Evolutionary conservation across 371 early-diverging fungal species (phyloP), one percentile per base, ranked within the genome.

Genomic region (Saksenaea oblongispora): DNA sequence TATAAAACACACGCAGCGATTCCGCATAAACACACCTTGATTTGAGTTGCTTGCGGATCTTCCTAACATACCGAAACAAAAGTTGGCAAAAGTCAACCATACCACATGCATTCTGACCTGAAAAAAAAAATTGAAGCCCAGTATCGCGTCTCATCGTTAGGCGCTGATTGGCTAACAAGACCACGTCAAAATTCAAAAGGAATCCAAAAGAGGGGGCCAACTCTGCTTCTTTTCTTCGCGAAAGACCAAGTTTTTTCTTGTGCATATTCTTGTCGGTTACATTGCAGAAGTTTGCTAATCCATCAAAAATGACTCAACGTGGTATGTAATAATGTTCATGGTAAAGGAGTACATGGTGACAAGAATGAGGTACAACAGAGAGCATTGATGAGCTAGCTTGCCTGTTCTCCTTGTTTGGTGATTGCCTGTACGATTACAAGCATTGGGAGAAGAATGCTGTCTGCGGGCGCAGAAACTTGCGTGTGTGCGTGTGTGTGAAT

Each of bases 131-230:
- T 31, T 31, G 31, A 31, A 47, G n/a, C 3, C 22, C n/a, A 47
- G 10, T 18, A 10, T 22, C 51, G 51, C 51, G 22, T 17, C 51
- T 18, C 24, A 17, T 22, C 17, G 22, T 7, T n/a, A 22, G 18
- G 22, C 10, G 24, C 24, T 47, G 51, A 47, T 47, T 47, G 51
- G 51, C 51, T 22, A 17, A 24, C 27, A 7, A 47, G 17, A 18
- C 51, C 51, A 47, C 51, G 51, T 47, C 51, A 47, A 47, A 39
- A 47, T 47, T 47, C 51, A 18, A 47, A n/a, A 47, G 22, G 51
- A 18, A 22, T 22, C 51, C 22, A 47, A 47, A 22, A 47, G 22
- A 47, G 22, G 51, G 51, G 51, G 51, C 22, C 10, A 47, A 8
- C 9, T 22, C 22, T 47, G 10, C 10, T 22, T 26, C 22, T 22